These are phyloP conservation scores for Wickerhamiella parazyma DNA, from an alignment of 805 yeast genomes.

Conservation along the genomic window DNA sequence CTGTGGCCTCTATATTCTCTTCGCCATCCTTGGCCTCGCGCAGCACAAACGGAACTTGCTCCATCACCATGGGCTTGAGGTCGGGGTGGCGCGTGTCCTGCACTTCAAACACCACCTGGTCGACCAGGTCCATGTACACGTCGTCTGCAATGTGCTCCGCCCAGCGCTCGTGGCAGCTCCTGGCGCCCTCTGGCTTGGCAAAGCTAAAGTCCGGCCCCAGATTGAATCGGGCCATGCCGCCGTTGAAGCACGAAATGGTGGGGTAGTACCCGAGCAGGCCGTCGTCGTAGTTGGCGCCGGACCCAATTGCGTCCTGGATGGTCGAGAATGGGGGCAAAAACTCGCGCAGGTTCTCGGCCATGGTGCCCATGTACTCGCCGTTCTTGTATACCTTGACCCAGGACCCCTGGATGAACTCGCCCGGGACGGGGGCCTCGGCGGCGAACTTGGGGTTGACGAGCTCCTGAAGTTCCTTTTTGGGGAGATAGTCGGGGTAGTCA, in stretches of 20 bases:
- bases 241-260: conserved; percentile 66
- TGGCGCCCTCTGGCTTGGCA: conserved; percentile 24
- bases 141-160: conserved; percentile 66
- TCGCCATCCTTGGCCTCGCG: not conserved
- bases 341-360: conserved; percentile 54
- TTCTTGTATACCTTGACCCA: conserved; percentile 60
- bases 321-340: conserved; percentile 68
- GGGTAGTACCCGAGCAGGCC: conserved; percentile 87
- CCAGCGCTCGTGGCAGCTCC: conserved; percentile 46
- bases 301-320: not conserved
- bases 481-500: conserved; percentile 71
- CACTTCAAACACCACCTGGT: conserved; percentile 22
- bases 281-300: conserved; percentile 34
- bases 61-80: not conserved
- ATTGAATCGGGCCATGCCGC: conserved; percentile 61
- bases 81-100: not conserved
- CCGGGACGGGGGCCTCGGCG: conserved; percentile 9
- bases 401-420: conserved; percentile 32
- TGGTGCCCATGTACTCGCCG: conserved; percentile 52
- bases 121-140: conserved; percentile 67
- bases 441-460: conserved; percentile 31
- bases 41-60: not conserved
- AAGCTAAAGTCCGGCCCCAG: conserved; percentile 46
- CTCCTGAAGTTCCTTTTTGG: conserved; percentile 60
- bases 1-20: too few species aligned